Percentiles rank a stretch among this genome's conserved stretches.
phyloP scores from a whole-genome alignment of 345 rosid species.

The Euphorbia lathyris region DNA sequence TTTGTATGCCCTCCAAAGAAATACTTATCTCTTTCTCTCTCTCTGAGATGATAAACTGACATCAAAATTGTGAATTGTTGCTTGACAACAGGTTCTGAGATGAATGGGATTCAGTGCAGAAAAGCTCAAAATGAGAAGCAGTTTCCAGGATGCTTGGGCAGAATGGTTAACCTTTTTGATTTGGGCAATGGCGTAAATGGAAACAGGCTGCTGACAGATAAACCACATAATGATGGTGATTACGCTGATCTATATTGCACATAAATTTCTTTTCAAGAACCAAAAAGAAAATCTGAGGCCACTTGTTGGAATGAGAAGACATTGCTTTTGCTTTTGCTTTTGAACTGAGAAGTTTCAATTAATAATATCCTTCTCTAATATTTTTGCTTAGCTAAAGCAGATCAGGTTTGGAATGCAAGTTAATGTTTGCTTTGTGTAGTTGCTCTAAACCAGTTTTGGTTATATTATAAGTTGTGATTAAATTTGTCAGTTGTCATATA shows the following conservation, averaged over 20 bases:
- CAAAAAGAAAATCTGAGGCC: background rate
- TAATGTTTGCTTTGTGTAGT: background rate
- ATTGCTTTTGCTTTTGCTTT: background rate
- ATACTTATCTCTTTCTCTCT: background rate
- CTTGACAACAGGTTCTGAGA: constrained; percentile 41
- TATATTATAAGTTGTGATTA: background rate
- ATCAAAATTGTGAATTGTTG: background rate
- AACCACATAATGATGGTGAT: constrained; percentile 60
- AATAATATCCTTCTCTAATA: background rate
- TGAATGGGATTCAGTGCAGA: constrained; percentile 51
- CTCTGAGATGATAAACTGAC: background rate
- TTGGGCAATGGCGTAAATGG: constrained; percentile 49
- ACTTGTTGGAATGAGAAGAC: background rate
- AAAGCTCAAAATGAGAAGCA: constrained; percentile 54
- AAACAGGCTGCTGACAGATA: constrained; percentile 45
- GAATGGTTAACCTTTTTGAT: constrained; percentile 65
- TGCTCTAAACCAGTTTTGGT: background rate
- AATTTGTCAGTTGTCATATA: background rate
- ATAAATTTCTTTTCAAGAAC: background rate
- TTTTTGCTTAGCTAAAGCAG: background rate
- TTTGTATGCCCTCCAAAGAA: background rate
- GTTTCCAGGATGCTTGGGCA: constrained; percentile 65
- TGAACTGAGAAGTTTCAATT: background rate
- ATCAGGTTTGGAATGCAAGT: background rate
- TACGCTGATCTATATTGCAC: background rate